Evolutionary conservation across 805 yeast genomes (phyloP), one percentile per base, ranked within the genome.

Genomic region (Metschnikowia sp.): DNA sequence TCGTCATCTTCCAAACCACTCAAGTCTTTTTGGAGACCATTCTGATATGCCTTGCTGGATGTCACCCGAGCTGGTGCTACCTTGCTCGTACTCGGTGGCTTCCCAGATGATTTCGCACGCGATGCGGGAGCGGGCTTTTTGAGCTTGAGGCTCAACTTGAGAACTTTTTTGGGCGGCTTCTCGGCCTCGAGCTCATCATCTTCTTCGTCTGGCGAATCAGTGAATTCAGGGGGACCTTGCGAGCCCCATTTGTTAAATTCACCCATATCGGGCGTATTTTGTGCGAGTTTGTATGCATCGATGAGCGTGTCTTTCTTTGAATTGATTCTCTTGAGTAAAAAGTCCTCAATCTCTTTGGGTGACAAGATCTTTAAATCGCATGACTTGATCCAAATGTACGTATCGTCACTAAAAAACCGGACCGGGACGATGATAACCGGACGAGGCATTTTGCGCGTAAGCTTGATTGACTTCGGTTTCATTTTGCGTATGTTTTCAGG

Each of bases 381-480:
- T 4, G 63, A 56, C 28, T 75, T 69, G 35, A 81, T 80, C 91
- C 91, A 85, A 56, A 81, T 80, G 58, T 82, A 84, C 12, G 84
- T 83, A 59, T 82, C 86, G 61, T 86, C 92, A 56, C 79, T 79
- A 61, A 84, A 81, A 61, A 86, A 85, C 48, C 86, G 73, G 12
- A 86, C 89, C 66, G 86, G 79, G 12, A 54, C 53, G 11, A 41
- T 50, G 11, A 52, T 49, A 19, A 53, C 50, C 18, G 56, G 55
- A 26, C 40, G 48, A 10, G 49, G 43, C 45, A 44, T 51, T 52
- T 50, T 52, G 19, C 49, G 59, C 48, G 64, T 54, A 28, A 57
- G 57, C 36, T 64, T 59, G 31, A 66, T 55, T 18, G 66, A 53
- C 54, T 78, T 78, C 12, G 88, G 87, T 48, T 73, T 77, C 50